A percentile compares a stretch with the other conserved stretches of the same genome.
Evolutionary conservation across 2,329 filamentous ascomycete species (phyloP).

Genomic region (Aspergillus sclerotialis): DNA sequence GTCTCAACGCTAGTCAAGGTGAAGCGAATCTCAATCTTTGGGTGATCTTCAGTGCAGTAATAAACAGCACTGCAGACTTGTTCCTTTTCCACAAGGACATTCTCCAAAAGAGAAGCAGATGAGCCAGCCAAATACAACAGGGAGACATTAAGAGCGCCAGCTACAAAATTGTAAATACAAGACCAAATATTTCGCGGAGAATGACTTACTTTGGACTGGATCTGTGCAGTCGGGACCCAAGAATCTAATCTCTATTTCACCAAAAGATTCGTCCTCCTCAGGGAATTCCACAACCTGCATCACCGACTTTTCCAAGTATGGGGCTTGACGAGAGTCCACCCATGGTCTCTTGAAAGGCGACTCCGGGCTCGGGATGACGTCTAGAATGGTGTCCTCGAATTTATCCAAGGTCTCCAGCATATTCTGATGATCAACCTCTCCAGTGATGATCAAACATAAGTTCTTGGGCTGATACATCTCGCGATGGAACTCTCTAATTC

Average conservation of each 20-base stretch:
- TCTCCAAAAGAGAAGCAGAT: constrained; percentile 86
- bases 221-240: constrained; percentile 79
- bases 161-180: constrained; percentile 15
- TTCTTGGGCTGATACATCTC: constrained; percentile 99
- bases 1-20: constrained; percentile 81
- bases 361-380: constrained; percentile 68
- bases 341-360: constrained; percentile 80
- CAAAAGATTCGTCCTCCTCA: constrained; percentile 90
- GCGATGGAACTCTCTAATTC: constrained; percentile 88
- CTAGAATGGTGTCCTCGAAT: constrained; percentile 81
- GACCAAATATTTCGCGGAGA: not conserved
- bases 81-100: constrained; percentile 85
- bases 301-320: constrained; percentile 62
- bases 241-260: constrained; percentile 79
- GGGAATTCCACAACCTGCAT: constrained; percentile 83
- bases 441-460: constrained; percentile 82
- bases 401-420: constrained; percentile 74
- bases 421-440: constrained; percentile 76
- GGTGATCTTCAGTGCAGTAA: constrained; percentile 70
- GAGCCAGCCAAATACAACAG: constrained; percentile 87
- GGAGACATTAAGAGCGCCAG: constrained; percentile 70
- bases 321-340: constrained; percentile 78
- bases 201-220: constrained; percentile 45
- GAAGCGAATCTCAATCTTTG: constrained; percentile 78
- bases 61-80: constrained; percentile 81